A percentile compares a stretch with the other conserved stretches of the same genome.
phyloP scores from a whole-genome alignment of 352 stramenopile genomes.

The Lagenidium sp. region DNA sequence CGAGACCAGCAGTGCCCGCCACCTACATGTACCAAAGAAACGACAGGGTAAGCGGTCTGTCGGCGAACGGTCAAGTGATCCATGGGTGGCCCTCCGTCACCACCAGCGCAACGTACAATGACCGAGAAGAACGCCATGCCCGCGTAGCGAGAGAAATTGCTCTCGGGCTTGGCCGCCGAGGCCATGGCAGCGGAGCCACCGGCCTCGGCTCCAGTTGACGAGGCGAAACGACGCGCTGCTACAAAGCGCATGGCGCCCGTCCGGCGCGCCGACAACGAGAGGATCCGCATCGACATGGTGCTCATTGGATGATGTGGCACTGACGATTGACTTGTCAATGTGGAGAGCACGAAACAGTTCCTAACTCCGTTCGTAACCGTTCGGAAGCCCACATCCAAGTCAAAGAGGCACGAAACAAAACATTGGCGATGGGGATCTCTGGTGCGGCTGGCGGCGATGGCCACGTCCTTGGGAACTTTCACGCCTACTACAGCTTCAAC shows the following conservation, averaged over 20 bases:
- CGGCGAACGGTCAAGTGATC: background rate
- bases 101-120: constrained; percentile 30
- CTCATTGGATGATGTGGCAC: too few species aligned
- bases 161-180: constrained; percentile 29
- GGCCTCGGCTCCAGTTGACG: constrained; percentile 13
- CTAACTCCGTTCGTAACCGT: background rate
- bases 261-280: background rate
- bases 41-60: too few species aligned
- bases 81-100: background rate
- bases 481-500: constrained; percentile 83
- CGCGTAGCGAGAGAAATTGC: constrained; percentile 65
- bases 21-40: constrained; percentile 27
- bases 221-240: too few species aligned
- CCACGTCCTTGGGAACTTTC: constrained; percentile 78
- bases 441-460: constrained; percentile 39
- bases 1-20: constrained; percentile 63
- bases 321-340: too few species aligned
- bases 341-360: too few species aligned
- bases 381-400: too few species aligned
- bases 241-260: constrained; percentile 3
- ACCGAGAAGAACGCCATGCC: constrained; percentile 80
- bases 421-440: too few species aligned
- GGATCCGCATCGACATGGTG: background rate
- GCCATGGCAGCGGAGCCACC: too few species aligned
- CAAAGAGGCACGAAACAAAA: too few species aligned